Evolutionary conservation across 495 filamentous ascomycete species (phyloP).

Genomic region (Hyaloscypha hepaticicola): DNA sequence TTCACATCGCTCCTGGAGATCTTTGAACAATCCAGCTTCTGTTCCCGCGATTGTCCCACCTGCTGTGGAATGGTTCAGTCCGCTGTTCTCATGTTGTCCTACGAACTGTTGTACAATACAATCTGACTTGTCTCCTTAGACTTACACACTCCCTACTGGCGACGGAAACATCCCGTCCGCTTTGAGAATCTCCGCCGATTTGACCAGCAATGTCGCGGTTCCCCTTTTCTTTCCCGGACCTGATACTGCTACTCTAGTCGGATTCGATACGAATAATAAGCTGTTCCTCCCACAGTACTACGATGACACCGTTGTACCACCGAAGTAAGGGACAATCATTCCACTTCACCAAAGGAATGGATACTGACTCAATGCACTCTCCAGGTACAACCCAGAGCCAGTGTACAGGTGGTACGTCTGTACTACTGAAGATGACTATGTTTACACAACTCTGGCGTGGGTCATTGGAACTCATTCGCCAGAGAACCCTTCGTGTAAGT

Average conservation of each 20-base stretch:
- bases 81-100: constrained; percentile 19
- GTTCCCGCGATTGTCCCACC: too few relatives aligned
- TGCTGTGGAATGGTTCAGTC: background rate
- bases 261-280: constrained; percentile 43
- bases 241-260: constrained; percentile 30
- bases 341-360: too few relatives aligned
- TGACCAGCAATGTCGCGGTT: constrained; percentile 52
- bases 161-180: constrained; percentile 36
- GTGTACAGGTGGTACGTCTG: constrained; percentile 53
- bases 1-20: background rate
- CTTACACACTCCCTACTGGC: constrained; percentile 42
- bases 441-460: constrained; percentile 53
- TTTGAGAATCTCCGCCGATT: constrained; percentile 41
- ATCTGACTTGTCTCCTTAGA: background rate
- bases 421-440: constrained; percentile 49
- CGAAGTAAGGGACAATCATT: constrained; percentile 8
- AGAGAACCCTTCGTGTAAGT: constrained; percentile 56
- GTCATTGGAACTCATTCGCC: constrained; percentile 42
- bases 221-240: constrained; percentile 44
- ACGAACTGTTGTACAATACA: too few relatives aligned
- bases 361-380: background rate
- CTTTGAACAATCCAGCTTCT: background rate
- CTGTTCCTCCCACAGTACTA: constrained; percentile 44
- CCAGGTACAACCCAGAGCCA: constrained; percentile 13
- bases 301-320: constrained; percentile 39